Evolutionary conservation across 306 rosid genomes (phyloP).

Genomic region (Arachis stenosperma): DNA sequence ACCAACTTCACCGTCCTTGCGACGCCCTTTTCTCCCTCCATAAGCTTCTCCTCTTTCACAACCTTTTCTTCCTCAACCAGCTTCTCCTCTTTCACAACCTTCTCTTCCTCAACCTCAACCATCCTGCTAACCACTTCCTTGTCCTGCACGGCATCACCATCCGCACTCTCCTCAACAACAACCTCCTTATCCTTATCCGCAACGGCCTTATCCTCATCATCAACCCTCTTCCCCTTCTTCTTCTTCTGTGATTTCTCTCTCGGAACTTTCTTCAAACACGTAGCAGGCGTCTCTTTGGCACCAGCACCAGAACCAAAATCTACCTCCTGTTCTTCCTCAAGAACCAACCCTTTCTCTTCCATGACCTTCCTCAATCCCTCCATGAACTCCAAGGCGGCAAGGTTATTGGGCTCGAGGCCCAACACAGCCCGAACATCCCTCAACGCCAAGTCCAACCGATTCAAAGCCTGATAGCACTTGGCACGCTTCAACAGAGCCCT

Average conservation of each 20-base stretch:
- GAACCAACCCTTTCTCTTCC: constrained; percentile 59
- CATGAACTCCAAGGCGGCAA: constrained; percentile 65
- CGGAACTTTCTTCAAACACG: constrained; percentile 56
- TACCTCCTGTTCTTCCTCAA: constrained; percentile 45
- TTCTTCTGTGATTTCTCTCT: constrained; percentile 60
- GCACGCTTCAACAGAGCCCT: constrained; percentile 73
- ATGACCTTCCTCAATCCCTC: constrained; percentile 59
- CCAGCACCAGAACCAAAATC: constrained; percentile 58
- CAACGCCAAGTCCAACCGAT: constrained; percentile 77
- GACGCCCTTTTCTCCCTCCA: constrained; percentile 48
- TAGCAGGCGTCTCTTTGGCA: constrained; percentile 41
- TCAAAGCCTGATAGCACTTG: constrained; percentile 73
- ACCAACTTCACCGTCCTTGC: constrained; percentile 84
- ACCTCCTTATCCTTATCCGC: constrained; percentile 48
- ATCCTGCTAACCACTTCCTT: constrained; percentile 49
- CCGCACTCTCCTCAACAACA: constrained; percentile 47
- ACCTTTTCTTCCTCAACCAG: constrained; percentile 39
- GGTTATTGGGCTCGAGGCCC: constrained; percentile 67
- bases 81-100: constrained; percentile 40
- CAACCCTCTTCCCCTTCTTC: constrained; percentile 59
- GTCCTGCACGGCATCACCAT: constrained; percentile 52
- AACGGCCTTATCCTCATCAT: constrained; percentile 2
- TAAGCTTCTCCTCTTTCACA: constrained; percentile 37
- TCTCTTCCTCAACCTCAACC: constrained; percentile 42
- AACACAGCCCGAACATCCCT: constrained; percentile 72